Conservation (phyloP, 805 yeast species). For the Barnettozyma sucrosica region DNA sequence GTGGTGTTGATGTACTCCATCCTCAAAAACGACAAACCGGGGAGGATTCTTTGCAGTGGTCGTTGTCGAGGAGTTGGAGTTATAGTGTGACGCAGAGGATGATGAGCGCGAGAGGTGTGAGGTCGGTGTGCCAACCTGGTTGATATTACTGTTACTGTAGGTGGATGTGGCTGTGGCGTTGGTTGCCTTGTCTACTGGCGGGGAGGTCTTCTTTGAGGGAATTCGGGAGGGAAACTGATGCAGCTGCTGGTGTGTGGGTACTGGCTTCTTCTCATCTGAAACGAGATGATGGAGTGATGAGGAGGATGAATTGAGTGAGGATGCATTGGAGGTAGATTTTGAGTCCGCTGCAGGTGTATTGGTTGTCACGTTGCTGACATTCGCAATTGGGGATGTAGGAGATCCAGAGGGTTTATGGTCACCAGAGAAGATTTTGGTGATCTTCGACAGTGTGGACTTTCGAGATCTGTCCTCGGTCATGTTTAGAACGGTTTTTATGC, state of each 20-base stretch:
- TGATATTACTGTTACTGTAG: slow-evolving; percentile 4
- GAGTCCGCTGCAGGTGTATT: neutral
- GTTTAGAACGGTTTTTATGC: neutral
- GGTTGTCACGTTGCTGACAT: neutral
- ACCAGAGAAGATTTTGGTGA: slow-evolving; percentile 26
- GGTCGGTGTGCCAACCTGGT: slow-evolving; percentile 5
- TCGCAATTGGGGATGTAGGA: neutral
- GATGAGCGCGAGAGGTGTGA: slow-evolving; percentile 20
- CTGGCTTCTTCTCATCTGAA: slow-evolving; percentile 4
- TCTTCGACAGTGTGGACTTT: slow-evolving; percentile 26
- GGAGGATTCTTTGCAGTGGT: slow-evolving; percentile 11
- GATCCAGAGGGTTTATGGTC: slow-evolving; percentile 1
- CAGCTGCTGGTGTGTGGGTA: slow-evolving; percentile 12
- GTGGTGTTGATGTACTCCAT: slow-evolving; percentile 78
- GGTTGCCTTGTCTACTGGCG: neutral
- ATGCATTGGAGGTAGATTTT: slow-evolving; percentile 8
- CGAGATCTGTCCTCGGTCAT: slow-evolving; percentile 21
- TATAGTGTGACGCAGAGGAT: slow-evolving; percentile 16
- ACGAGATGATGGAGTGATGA: slow-evolving; percentile 5
- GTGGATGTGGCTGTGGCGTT: slow-evolving; percentile 6
- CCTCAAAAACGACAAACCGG: slow-evolving; percentile 52
- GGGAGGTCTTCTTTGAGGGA: slow-evolving; percentile 1
- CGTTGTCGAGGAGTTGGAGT: slow-evolving; percentile 1
- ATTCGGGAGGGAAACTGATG: slow-evolving; percentile 10
- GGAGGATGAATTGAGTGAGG: slow-evolving; percentile 12